Evolutionary conservation across 2,329 filamentous ascomycete species (phyloP).

Genomic region (Pseudogymnoascus sp.): DNA sequence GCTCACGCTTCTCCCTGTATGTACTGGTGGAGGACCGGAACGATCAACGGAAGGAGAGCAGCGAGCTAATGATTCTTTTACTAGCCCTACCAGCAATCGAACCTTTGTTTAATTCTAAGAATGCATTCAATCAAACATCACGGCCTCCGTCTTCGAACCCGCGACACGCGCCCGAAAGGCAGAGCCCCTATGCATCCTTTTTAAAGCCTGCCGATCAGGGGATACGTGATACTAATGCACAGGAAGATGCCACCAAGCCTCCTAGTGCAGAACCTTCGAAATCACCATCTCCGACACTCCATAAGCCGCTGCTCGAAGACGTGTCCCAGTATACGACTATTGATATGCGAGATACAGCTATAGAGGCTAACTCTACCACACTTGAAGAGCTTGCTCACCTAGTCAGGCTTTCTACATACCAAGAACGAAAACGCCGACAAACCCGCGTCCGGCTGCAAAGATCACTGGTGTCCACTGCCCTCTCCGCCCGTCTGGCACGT

Average conservation of each 20-base stretch:
- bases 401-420: constrained; percentile 69
- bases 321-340: constrained; percentile 57
- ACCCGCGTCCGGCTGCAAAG: constrained; percentile 65
- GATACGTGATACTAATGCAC: constrained; percentile 7
- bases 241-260: constrained; percentile 7
- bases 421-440: constrained; percentile 69
- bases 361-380: constrained; percentile 57
- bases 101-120: constrained; percentile 4
- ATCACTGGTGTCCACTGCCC: constrained; percentile 63
- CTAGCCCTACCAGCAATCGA: background rate
- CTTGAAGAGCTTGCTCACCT: constrained; percentile 71
- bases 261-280: background rate
- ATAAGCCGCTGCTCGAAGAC: constrained; percentile 50
- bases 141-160: background rate
- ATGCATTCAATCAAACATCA: constrained; percentile 1
- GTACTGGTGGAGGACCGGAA: constrained; percentile 14
- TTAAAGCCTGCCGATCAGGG: constrained; percentile 6
- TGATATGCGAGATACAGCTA: constrained; percentile 39
- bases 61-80: background rate
- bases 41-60: background rate
- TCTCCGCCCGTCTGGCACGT: constrained; percentile 65
- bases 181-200: background rate
- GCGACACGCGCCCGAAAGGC: background rate
- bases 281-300: background rate
- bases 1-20: constrained; percentile 29